Percentiles rank a stretch among this genome's conserved stretches.
These are phyloP conservation scores for Cutaneotrichosporon cyanovorans DNA, from an alignment of 1,284 basidiomycete genomes.

Conservation along the genomic window DNA sequence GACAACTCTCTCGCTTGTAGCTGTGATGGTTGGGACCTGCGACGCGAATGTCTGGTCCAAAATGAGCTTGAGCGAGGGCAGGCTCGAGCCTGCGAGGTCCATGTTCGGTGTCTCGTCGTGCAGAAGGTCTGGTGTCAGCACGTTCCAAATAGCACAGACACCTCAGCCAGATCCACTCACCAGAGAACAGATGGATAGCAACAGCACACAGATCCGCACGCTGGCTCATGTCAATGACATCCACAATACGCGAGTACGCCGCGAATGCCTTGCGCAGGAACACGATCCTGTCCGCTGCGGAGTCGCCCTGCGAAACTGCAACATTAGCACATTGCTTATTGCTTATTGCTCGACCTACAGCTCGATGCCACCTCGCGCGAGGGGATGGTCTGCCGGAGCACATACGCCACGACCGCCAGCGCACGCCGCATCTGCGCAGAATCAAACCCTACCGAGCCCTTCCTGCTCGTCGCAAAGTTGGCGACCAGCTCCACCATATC, in stretches of 20 bases:
- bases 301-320: slow-evolving; percentile 46
- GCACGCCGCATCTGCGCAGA: slow-evolving; percentile 35
- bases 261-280: slow-evolving; percentile 63
- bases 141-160: slow-evolving; percentile 1
- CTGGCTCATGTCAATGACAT: slow-evolving; percentile 52
- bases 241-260: slow-evolving; percentile 59
- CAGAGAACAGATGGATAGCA: slow-evolving; percentile 70
- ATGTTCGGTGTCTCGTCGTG: slow-evolving; percentile 72
- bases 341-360: slow-evolving; percentile 48
- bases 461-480: slow-evolving; percentile 54
- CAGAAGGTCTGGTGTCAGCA: slow-evolving; percentile 56
- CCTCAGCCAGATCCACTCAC: no score
- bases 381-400: slow-evolving; percentile 63
- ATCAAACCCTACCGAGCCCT: slow-evolving; percentile 22
- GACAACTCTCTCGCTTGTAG: slow-evolving; percentile 51
- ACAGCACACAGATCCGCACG: slow-evolving; percentile 66
- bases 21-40: slow-evolving; percentile 30
- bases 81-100: slow-evolving; percentile 68
- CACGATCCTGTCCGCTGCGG: slow-evolving; percentile 53
- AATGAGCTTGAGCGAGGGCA: slow-evolving; percentile 68
- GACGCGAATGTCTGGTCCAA: slow-evolving; percentile 51
- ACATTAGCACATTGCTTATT: background rate
- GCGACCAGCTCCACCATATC: slow-evolving; percentile 68
- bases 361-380: slow-evolving; percentile 53
- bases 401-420: slow-evolving; percentile 55